A percentile compares a stretch with the other conserved stretches of the same genome.
Conservation (phyloP, 805 yeast genomes). For the Vanderwaltozyma verrucispora region DNA sequence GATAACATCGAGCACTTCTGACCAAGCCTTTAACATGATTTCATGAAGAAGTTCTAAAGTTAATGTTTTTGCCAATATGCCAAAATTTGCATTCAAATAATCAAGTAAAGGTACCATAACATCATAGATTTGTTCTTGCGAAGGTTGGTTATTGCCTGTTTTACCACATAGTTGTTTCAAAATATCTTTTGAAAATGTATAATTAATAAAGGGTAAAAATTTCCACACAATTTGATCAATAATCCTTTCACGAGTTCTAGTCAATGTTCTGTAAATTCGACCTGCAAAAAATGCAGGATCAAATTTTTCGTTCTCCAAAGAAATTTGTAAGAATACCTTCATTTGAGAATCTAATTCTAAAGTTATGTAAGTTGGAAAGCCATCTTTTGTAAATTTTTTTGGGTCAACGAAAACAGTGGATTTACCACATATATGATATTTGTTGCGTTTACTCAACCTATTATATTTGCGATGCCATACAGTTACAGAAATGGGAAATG, state of each 20-base stretch:
- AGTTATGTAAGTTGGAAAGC: constrained; percentile 49
- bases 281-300: constrained; percentile 81
- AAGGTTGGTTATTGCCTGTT: constrained; percentile 35
- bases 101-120: constrained; percentile 67
- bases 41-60: constrained; percentile 45
- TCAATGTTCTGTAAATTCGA: constrained; percentile 54
- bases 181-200: constrained; percentile 46
- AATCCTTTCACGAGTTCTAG: constrained; percentile 55
- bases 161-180: constrained; percentile 46
- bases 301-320: constrained; percentile 67
- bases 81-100: constrained; percentile 58
- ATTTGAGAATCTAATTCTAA: constrained; percentile 63
- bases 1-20: constrained; percentile 53
- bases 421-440: constrained; percentile 59
- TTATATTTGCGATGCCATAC: constrained; percentile 57
- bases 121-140: constrained; percentile 42
- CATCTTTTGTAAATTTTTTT: constrained; percentile 51
- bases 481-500: constrained; percentile 43
- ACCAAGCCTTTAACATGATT: constrained; percentile 76
- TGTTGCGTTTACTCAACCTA: constrained; percentile 27
- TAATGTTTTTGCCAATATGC: constrained; percentile 49
- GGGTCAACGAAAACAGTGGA: constrained; percentile 53
- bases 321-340: constrained; percentile 49
- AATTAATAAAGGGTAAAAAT: constrained; percentile 53
- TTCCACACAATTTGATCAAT: constrained; percentile 63